These are phyloP conservation scores for Medicago lupulina DNA, from an alignment of 306 rosid genomes.

Conservation along the genomic window DNA sequence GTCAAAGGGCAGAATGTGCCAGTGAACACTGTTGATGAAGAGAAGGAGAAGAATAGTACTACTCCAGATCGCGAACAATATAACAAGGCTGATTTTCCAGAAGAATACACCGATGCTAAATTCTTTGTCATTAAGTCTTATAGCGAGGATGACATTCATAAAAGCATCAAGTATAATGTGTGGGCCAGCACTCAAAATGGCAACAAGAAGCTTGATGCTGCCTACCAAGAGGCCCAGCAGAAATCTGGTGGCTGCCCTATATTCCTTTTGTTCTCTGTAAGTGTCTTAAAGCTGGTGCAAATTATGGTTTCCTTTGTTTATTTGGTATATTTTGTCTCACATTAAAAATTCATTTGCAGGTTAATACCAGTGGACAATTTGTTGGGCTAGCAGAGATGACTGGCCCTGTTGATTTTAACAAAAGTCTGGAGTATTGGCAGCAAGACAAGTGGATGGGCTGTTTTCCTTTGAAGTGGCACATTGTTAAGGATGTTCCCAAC, in stretches of 20 bases:
- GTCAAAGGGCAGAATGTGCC: slow-evolving; percentile 76
- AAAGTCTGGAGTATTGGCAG: slow-evolving; percentile 95
- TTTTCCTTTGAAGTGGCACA: slow-evolving; percentile 93
- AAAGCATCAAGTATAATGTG: slow-evolving; percentile 91
- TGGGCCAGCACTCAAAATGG: slow-evolving; percentile 99
- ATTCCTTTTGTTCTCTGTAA: slow-evolving; percentile 85
- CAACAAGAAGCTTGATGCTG: slow-evolving; percentile 95
- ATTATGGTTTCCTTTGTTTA: not conserved
- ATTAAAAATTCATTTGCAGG: slow-evolving; percentile 50
- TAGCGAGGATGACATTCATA: slow-evolving; percentile 96
- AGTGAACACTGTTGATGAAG: slow-evolving; percentile 57
- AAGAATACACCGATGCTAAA: slow-evolving; percentile 73
- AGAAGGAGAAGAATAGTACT: slow-evolving; percentile 56
- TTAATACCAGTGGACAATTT: slow-evolving; percentile 96
- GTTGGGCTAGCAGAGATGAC: slow-evolving; percentile 97
- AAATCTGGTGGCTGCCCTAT: slow-evolving; percentile 77
- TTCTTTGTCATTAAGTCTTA: slow-evolving; percentile 87
- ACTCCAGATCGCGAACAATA: slow-evolving; percentile 74
- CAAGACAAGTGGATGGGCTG: slow-evolving; percentile 99
- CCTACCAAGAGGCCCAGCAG: slow-evolving; percentile 92
- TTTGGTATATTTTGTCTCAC: not conserved
- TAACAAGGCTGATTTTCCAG: slow-evolving; percentile 70
- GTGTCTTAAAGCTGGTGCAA: slow-evolving; percentile 14
- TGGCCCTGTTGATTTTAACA: slow-evolving; percentile 92
- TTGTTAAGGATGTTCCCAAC: slow-evolving; percentile 96